These are phyloP conservation scores for Phtheirospermum japonicum DNA, from an alignment of 257 asterid species.

Conservation along the genomic window DNA sequence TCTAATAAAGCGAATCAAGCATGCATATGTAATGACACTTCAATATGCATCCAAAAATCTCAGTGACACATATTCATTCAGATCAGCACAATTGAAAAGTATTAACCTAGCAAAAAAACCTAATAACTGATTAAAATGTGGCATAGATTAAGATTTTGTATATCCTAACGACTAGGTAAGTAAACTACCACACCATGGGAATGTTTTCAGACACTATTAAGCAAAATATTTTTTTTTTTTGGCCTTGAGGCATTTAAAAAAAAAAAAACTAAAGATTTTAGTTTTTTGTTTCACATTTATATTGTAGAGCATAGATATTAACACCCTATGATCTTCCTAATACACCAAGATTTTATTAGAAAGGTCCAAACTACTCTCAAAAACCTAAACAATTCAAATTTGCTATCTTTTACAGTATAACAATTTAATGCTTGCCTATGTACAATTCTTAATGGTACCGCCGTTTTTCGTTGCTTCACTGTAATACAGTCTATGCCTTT, in stretches of 20 bases:
- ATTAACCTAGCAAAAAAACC: conserved; percentile 19
- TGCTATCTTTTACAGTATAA: conserved; percentile 3
- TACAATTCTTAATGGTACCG: not conserved
- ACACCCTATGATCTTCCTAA: too few relatives aligned
- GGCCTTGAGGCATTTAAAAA: too few relatives aligned
- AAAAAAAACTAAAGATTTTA: too few relatives aligned
- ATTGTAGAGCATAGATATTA: too few relatives aligned
- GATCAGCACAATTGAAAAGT: conserved; percentile 10
- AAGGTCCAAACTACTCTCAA: too few relatives aligned
- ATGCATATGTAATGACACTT: conserved; percentile 4
- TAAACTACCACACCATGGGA: not conserved
- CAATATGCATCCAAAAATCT: conserved; percentile 18
- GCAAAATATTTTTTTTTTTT: too few relatives aligned
- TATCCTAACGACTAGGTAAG: conserved; percentile 4
- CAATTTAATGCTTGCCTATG: conserved; percentile 5
- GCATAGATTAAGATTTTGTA: not conserved
- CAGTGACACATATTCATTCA: conserved; percentile 11
- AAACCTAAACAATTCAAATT: too few relatives aligned
- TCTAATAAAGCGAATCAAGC: conserved; percentile 14
- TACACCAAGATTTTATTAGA: too few relatives aligned
- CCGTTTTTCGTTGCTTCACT: conserved; percentile 2
- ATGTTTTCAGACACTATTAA: too few relatives aligned
- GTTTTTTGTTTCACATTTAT: too few relatives aligned
- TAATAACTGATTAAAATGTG: conserved; percentile 9
- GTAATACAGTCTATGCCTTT: not conserved